Conservation (phyloP, 1,139 yeast species). For the Nakaseomyces kungkrabaensis region DNA sequence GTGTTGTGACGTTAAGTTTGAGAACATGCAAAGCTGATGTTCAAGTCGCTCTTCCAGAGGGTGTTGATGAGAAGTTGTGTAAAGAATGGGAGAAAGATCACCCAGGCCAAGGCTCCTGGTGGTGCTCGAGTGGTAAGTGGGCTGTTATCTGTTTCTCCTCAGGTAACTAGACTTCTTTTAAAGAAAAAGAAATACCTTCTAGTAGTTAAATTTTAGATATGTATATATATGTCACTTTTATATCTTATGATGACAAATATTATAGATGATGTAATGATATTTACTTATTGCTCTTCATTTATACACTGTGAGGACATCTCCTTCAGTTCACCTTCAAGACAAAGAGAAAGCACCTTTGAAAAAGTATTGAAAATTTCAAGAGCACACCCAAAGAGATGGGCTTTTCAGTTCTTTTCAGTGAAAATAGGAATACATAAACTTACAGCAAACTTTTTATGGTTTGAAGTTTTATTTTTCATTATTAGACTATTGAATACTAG, state of each 20-base stretch:
- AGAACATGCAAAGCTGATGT: slow-evolving; percentile 97
- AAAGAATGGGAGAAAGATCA: slow-evolving; percentile 48
- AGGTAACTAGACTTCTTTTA: slow-evolving; percentile 12
- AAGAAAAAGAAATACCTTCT: background rate
- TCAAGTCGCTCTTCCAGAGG: slow-evolving; percentile 72
- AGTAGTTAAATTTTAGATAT: no score
- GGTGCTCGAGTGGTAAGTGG: slow-evolving; percentile 89
- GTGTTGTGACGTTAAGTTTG: slow-evolving; percentile 58
- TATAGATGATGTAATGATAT: background rate
- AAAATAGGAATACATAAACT: background rate
- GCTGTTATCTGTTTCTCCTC: slow-evolving; percentile 65
- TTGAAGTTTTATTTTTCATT: no score
- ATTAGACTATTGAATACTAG: background rate
- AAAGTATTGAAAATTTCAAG: background rate
- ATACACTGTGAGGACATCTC: no score
- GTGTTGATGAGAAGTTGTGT: slow-evolving; percentile 59
- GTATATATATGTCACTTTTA: background rate
- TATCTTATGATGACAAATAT: background rate
- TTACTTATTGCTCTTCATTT: no score
- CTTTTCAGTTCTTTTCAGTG: no score
- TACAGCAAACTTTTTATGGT: no score
- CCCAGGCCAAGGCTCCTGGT: slow-evolving; percentile 56
- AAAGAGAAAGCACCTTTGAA: background rate
- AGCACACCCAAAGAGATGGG: background rate
- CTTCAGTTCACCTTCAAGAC: background rate